Percentiles rank a stretch among this genome's conserved stretches.
Evolutionary conservation across 139 green algal species (phyloP).

Genomic region (Auxenochlorella pyrenoidosa): DNA sequence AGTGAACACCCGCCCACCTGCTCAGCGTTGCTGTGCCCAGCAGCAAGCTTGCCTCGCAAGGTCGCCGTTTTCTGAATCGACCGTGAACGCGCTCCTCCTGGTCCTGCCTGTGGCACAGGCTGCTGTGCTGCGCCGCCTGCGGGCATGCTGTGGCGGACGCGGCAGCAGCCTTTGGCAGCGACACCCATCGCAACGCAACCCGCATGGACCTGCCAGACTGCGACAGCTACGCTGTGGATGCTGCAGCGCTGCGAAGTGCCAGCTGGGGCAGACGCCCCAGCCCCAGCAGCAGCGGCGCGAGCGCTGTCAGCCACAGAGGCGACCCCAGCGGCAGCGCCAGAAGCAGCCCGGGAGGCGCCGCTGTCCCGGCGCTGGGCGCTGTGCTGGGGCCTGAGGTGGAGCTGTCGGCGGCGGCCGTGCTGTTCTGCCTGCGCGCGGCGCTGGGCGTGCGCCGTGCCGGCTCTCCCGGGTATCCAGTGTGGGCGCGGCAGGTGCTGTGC

Average conservation of each 20-base stretch:
- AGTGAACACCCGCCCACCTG: no score
- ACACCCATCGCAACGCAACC: neutral
- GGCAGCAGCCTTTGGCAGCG: neutral
- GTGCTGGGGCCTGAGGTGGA: neutral
- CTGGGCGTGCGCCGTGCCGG: neutral
- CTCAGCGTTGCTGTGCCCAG: no score
- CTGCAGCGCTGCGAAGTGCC: neutral
- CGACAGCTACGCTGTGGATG: neutral
- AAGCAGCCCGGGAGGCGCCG: no score
- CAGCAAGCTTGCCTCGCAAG: no score
- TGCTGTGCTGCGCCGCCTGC: conserved; percentile 30
- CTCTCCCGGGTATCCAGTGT: neutral
- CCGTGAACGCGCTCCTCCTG: no score
- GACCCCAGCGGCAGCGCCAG: no score
- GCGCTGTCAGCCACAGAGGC: no score
- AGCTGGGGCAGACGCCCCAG: no score
- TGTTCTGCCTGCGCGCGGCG: conserved; percentile 8
- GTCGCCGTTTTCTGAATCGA: no score
- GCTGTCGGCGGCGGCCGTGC: neutral
- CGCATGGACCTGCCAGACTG: conserved; percentile 11
- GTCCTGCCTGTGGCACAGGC: neutral
- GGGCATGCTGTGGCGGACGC: neutral
- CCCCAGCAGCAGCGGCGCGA: neutral
- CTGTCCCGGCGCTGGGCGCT: neutral
- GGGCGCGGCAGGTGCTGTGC: conserved; percentile 26